Evolutionary conservation across 2,329 filamentous ascomycete species (phyloP).

Genomic region (Lizonia empirigonia): DNA sequence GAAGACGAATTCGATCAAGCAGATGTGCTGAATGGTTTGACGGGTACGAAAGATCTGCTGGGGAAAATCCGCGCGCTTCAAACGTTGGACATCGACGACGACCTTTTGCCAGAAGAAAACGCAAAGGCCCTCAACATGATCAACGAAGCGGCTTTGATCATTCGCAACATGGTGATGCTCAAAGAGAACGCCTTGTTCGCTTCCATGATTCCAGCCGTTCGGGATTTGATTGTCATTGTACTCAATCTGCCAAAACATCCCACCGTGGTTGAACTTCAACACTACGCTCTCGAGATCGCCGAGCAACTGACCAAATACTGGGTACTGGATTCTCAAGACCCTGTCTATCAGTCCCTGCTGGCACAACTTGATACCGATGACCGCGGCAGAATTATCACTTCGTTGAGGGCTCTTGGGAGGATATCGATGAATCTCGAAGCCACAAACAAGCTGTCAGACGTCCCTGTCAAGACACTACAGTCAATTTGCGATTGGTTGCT

Average conservation of each 20-base stretch:
- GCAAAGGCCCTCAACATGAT: conserved; percentile 74
- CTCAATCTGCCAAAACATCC: conserved; percentile 77
- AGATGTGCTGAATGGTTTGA: conserved; percentile 67
- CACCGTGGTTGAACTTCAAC: conserved; percentile 80
- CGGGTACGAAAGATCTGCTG: conserved; percentile 73
- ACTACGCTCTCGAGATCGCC: conserved; percentile 88
- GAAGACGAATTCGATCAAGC: conserved; percentile 53
- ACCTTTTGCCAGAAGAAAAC: conserved; percentile 73
- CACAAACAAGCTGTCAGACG: conserved; percentile 74
- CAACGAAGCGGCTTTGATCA: conserved; percentile 83
- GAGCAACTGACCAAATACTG: conserved; percentile 88
- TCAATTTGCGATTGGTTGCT: conserved; percentile 75
- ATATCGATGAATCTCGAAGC: conserved; percentile 87
- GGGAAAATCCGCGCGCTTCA: conserved; percentile 70
- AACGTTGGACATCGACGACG: conserved; percentile 65
- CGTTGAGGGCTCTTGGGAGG: conserved; percentile 79
- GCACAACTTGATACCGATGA: conserved; percentile 63
- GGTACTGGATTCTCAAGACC: conserved; percentile 71
- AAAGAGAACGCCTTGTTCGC: conserved; percentile 86
- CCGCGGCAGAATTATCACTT: conserved; percentile 78
- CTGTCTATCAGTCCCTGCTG: conserved; percentile 78
- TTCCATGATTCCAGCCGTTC: conserved; percentile 73
- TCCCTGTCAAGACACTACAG: conserved; percentile 69
- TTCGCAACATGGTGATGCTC: conserved; percentile 95
- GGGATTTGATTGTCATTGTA: conserved; percentile 82